These are phyloP conservation scores for Umbelopsis sp. DNA, from an alignment of 192 early-diverging fungal species.

Conservation along the genomic window DNA sequence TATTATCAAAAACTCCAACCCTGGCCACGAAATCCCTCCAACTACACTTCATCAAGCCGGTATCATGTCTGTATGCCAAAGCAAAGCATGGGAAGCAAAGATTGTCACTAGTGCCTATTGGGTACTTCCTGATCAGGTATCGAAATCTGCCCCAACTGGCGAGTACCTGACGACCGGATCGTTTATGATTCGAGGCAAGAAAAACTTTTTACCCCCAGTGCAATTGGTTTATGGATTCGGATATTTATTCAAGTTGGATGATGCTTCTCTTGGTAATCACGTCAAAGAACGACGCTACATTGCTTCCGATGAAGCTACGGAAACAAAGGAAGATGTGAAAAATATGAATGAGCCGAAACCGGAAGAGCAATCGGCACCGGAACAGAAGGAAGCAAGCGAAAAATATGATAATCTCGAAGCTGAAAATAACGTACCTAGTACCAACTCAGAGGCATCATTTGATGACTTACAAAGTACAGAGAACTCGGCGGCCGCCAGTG, in stretches of 20 bases:
- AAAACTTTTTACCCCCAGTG: conserved; percentile 90
- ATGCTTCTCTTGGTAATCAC: conserved; percentile 77
- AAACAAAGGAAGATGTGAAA: conserved; percentile 9
- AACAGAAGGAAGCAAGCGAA: background rate
- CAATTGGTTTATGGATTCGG: conserved; percentile 97
- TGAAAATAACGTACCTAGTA: background rate
- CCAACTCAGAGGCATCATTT: background rate
- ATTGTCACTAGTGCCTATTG: conserved; percentile 95
- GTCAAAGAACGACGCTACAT: conserved; percentile 64
- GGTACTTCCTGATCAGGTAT: conserved; percentile 86
- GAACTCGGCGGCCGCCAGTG: background rate
- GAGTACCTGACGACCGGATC: conserved; percentile 89
- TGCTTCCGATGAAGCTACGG: conserved; percentile 34
- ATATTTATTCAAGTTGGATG: conserved; percentile 89
- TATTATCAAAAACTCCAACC: conserved; percentile 79
- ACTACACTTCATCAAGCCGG: conserved; percentile 94
- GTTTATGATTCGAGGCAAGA: conserved; percentile 95
- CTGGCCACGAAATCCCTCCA: conserved; percentile 72
- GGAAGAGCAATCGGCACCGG: too few relatives aligned
- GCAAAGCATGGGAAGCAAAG: conserved; percentile 97
- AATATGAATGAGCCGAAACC: background rate
- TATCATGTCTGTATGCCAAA: conserved; percentile 92
- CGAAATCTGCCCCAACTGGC: conserved; percentile 88
- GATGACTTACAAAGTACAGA: background rate
- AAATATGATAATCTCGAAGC: background rate